Percentiles rank a stretch among this genome's conserved stretches.
Evolutionary conservation across 2,329 filamentous ascomycete genomes (phyloP).

Genomic region (Dactylonectria macrodidyma): DNA sequence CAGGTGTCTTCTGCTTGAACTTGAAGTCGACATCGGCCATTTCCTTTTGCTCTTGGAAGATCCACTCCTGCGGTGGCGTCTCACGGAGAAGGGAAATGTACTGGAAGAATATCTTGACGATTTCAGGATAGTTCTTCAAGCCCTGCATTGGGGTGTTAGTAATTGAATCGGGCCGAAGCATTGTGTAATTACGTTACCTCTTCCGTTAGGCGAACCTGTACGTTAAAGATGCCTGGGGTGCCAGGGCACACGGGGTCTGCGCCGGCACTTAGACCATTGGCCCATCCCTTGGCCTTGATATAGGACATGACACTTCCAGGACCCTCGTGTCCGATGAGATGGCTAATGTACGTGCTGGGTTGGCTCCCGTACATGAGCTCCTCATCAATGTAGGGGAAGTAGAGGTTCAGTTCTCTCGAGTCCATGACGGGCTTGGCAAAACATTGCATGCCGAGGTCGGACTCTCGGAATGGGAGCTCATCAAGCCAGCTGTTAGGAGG

Average conservation of each 20-base stretch:
- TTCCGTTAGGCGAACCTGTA: conserved; percentile 85
- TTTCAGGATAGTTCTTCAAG: conserved; percentile 84
- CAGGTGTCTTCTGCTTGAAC: conserved; percentile 93
- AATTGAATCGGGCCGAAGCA: neutral
- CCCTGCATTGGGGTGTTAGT: conserved; percentile 59
- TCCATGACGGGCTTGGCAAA: conserved; percentile 96
- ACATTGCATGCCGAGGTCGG: conserved; percentile 75
- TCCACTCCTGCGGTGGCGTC: conserved; percentile 88
- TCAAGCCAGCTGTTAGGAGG: conserved; percentile 70
- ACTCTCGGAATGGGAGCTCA: conserved; percentile 64
- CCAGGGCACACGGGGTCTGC: conserved; percentile 84
- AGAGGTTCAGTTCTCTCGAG: conserved; percentile 82
- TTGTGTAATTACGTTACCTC: conserved; percentile 65
- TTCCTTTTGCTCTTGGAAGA: conserved; percentile 91
- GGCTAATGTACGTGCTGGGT: conserved; percentile 88
- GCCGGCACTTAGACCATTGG: conserved; percentile 85
- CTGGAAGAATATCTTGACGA: conserved; percentile 88
- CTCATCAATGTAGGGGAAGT: conserved; percentile 89
- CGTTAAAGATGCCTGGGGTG: conserved; percentile 81
- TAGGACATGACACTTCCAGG: conserved; percentile 93
- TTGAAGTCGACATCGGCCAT: conserved; percentile 95
- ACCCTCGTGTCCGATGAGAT: conserved; percentile 92
- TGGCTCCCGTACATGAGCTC: conserved; percentile 84
- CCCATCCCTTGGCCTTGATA: conserved; percentile 92
- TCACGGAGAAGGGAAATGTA: conserved; percentile 91